Evolutionary conservation across 805 yeast species (phyloP).

Genomic region (Yarrowia deformans): DNA sequence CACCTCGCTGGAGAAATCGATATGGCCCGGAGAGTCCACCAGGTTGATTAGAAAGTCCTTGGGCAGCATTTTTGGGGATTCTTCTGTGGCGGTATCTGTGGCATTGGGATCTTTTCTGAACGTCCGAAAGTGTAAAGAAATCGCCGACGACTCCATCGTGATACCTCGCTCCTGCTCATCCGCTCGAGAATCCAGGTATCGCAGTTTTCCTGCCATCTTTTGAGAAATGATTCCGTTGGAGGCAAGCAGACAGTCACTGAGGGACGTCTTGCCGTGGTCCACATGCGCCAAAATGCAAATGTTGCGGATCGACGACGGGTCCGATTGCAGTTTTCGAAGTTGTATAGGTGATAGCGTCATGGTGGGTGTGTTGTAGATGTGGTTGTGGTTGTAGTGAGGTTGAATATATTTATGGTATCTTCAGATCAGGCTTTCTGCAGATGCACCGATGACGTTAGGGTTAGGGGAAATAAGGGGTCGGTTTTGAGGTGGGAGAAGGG

Average conservation of each 20-base stretch:
- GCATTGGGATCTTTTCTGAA: slow-evolving; percentile 51
- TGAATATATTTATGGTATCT: neutral
- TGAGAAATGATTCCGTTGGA: slow-evolving; percentile 96
- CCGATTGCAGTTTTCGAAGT: slow-evolving; percentile 69
- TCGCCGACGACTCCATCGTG: slow-evolving; percentile 97
- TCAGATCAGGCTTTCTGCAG: slow-evolving; percentile 20
- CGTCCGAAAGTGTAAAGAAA: slow-evolving; percentile 84
- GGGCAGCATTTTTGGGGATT: slow-evolving; percentile 49
- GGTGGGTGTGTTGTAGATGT: neutral
- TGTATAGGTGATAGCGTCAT: slow-evolving; percentile 65
- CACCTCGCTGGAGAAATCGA: slow-evolving; percentile 95
- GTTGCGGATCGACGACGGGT: slow-evolving; percentile 77
- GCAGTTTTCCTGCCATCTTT: slow-evolving; percentile 91
- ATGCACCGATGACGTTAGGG: slow-evolving; percentile 34
- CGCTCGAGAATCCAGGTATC: slow-evolving; percentile 90
- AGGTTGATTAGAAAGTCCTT: slow-evolving; percentile 86
- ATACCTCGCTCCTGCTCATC: slow-evolving; percentile 97
- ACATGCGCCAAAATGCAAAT: slow-evolving; percentile 97
- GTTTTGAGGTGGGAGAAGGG: neutral
- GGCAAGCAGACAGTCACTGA: slow-evolving; percentile 90
- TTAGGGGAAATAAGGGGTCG: neutral
- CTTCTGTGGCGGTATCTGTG: slow-evolving; percentile 42
- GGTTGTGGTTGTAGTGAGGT: neutral
- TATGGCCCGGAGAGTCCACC: slow-evolving; percentile 99
- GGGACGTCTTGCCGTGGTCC: slow-evolving; percentile 97